Evolutionary conservation across 2,329 filamentous ascomycete genomes (phyloP).

Genomic region (Ascochyta clinopodiicola): DNA sequence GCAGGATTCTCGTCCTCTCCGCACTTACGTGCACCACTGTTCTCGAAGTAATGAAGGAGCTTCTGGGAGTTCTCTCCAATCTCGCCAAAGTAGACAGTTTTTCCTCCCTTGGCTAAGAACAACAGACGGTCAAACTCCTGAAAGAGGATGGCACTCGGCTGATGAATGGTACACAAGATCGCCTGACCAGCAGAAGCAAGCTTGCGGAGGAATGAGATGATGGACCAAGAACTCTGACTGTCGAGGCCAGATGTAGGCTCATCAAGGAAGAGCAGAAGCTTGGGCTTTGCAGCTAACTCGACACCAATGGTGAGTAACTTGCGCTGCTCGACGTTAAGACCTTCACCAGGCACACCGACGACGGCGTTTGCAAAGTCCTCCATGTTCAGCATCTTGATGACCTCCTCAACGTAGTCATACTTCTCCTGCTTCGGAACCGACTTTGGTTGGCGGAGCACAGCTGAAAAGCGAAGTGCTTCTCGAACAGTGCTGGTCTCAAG

Average conservation of each 20-base stretch:
- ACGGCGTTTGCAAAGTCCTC: conserved; percentile 70
- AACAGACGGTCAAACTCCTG: conserved; percentile 55
- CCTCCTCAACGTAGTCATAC: conserved; percentile 66
- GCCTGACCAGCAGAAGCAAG: conserved; percentile 59
- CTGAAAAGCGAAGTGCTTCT: conserved; percentile 46
- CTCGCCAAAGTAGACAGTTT: conserved; percentile 57
- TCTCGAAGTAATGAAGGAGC: conserved; percentile 63
- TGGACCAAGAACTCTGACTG: conserved; percentile 64
- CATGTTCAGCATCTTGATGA: conserved; percentile 72
- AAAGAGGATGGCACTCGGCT: conserved; percentile 54
- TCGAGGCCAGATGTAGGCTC: conserved; percentile 68
- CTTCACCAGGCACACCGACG: conserved; percentile 67
- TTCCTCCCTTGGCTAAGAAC: conserved; percentile 53
- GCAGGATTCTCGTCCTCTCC: conserved; percentile 72
- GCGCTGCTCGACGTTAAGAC: conserved; percentile 72
- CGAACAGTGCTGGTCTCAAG: conserved; percentile 48
- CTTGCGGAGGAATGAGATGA: conserved; percentile 67
- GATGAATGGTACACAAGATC: conserved; percentile 57
- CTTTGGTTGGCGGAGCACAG: conserved; percentile 57
- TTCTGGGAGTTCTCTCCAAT: conserved; percentile 52
- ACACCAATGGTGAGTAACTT: conserved; percentile 76
- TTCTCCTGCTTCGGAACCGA: conserved; percentile 64
- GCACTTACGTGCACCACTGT: conserved; percentile 67
- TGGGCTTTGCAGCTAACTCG: conserved; percentile 73
- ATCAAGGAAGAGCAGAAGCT: conserved; percentile 67